Evolutionary conservation across 2,329 filamentous ascomycete species (phyloP).

Genomic region (Hyphodiscus sp.): DNA sequence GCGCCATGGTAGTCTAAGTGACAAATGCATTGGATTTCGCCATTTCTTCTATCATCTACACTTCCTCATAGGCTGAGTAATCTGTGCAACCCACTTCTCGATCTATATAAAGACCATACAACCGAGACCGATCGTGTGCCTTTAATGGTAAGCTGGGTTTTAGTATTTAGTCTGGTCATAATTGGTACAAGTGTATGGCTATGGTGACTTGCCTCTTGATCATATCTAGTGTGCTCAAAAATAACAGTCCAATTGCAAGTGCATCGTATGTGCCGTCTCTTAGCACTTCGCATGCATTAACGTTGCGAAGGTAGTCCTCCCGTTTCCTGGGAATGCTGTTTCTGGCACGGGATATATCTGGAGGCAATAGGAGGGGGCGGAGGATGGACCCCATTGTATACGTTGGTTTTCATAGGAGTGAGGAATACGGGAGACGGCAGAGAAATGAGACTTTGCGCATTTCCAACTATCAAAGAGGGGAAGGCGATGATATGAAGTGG

Average conservation of each 20-base stretch:
- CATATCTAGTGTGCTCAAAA: conserved; percentile 44
- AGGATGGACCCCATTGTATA: too few species aligned
- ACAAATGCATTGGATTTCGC: conserved; percentile 1
- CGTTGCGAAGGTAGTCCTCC: too few species aligned
- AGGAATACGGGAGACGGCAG: too few species aligned
- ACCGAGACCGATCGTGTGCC: conserved; percentile 37
- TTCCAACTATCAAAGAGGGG: too few species aligned
- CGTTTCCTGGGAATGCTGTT: not conserved
- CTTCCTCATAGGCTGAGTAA: conserved; percentile 27
- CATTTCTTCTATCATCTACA: conserved; percentile 5
- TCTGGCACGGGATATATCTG: too few species aligned
- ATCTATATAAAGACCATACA: conserved; percentile 38
- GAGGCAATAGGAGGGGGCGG: too few species aligned
- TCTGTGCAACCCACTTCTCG: conserved; percentile 31
- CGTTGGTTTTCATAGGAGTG: too few species aligned
- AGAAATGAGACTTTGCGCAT: too few species aligned
- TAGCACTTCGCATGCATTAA: conserved; percentile 42
- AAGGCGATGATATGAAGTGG: too few species aligned
- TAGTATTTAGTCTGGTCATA: conserved; percentile 29
- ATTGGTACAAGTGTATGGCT: not conserved
- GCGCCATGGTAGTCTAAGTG: not conserved
- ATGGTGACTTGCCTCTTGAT: conserved; percentile 27
- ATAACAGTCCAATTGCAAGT: conserved; percentile 41
- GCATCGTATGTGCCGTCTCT: conserved; percentile 42
- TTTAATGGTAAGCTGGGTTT: conserved; percentile 34